These are phyloP conservation scores for Apophysomyces sp. DNA, from an alignment of 371 early-diverging fungal species.

Conservation along the genomic window DNA sequence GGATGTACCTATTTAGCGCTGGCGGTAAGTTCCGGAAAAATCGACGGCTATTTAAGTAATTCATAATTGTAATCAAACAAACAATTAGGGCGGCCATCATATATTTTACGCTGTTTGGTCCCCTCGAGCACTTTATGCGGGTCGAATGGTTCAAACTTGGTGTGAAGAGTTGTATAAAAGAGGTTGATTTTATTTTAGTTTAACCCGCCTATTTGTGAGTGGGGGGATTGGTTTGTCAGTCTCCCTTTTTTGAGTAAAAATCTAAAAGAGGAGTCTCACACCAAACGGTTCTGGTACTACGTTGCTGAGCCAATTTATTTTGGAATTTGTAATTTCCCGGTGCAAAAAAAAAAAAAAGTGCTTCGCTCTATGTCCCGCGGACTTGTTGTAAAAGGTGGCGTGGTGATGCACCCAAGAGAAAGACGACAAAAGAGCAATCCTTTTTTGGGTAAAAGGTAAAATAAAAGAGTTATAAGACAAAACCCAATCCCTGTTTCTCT, in stretches of 20 bases:
- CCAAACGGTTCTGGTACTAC: not conserved
- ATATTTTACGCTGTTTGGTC: slow-evolving; percentile 35
- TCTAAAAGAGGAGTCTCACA: not conserved
- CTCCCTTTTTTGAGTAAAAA: not conserved
- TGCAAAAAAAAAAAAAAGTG: not conserved
- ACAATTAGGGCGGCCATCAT: slow-evolving; percentile 32
- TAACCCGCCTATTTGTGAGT: not conserved
- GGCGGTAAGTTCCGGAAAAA: slow-evolving; percentile 11
- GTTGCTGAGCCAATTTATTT: not conserved
- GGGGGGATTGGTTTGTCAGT: not conserved
- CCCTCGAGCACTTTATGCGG: slow-evolving; percentile 33
- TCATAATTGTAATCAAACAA: not conserved
- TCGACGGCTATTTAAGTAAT: not conserved
- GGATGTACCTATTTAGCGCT: slow-evolving; percentile 16
- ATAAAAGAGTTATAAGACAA: slow-evolving; percentile 2
- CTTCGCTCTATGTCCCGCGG: too few species aligned
- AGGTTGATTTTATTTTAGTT: not conserved
- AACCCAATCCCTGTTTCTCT: slow-evolving; percentile 1
- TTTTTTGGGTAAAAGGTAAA: not conserved
- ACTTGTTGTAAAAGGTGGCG: slow-evolving; percentile 2
- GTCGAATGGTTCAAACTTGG: slow-evolving; percentile 38
- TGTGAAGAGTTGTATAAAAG: slow-evolving; percentile 22
- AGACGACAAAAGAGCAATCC: slow-evolving; percentile 4
- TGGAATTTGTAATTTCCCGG: not conserved
- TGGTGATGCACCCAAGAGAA: not conserved